phyloP scores from a whole-genome alignment of 1,284 basidiomycete species.

The Paramarasmius palmivorus region DNA sequence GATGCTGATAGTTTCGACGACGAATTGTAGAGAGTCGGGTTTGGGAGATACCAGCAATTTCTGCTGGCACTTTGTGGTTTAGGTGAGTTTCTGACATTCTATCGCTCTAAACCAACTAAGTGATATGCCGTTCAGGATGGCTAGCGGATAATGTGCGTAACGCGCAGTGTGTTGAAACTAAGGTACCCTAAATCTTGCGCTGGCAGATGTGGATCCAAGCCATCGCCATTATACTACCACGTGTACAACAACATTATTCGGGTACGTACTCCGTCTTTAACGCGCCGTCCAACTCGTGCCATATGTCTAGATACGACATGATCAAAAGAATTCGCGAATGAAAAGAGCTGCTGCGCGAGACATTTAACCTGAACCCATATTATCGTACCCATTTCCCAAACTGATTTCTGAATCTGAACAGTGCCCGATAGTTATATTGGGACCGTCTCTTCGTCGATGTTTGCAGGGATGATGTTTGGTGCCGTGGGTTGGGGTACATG shows the following conservation, averaged over 20 bases:
- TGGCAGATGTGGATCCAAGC: constrained; percentile 93
- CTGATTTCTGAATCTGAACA: constrained; percentile 24
- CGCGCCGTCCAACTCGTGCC: neutral
- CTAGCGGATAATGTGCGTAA: constrained; percentile 79
- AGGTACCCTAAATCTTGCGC: constrained; percentile 33
- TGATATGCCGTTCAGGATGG: constrained; percentile 62
- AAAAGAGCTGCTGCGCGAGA: neutral
- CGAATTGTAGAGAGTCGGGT: constrained; percentile 88
- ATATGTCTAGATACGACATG: neutral
- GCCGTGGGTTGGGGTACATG: constrained; percentile 91
- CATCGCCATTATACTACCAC: constrained; percentile 87
- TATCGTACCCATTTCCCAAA: neutral
- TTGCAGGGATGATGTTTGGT: constrained; percentile 96
- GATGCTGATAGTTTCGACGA: no score
- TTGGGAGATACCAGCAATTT: constrained; percentile 87
- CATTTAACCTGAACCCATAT: no score
- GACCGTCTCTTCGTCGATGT: constrained; percentile 76
- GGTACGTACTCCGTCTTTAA: constrained; percentile 42
- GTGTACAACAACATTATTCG: constrained; percentile 86
- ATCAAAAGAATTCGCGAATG: no score
- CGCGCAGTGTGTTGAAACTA: constrained; percentile 11
- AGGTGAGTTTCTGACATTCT: constrained; percentile 49
- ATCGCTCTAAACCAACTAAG: constrained; percentile 1
- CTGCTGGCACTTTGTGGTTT: constrained; percentile 83
- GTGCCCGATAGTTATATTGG: constrained; percentile 79